Base-by-base conservation (phyloP, 192 early-diverging fungal genomes). In the Dimargaris cristalligena region DNA sequence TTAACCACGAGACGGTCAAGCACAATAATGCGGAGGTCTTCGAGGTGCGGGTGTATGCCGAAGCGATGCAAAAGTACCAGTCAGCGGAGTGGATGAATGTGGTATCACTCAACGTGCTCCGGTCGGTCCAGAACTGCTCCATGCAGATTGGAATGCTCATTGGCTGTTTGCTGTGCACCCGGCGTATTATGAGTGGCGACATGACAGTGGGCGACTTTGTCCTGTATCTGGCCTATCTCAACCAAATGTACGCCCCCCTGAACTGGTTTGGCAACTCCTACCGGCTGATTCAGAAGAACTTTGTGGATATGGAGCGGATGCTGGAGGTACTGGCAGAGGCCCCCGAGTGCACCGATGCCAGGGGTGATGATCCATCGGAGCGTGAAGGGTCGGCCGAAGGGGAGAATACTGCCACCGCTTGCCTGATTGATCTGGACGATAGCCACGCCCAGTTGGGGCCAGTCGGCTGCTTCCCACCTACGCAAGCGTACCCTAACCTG, bases 1-100 rank as follows among this genome's bases (percentile, higher is more conserved):
- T 95, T 48, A 99, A 99, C 71, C 94, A 94, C 78, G 95, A 99
- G 69, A 99, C 95, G 1, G 95, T 99, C 66, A 99, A 99, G 70
- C 96, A 97, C 67, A 96, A 93, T 73, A 84, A 84, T 62, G 87
- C 85, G 44, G 94, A 96, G 71, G 59, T 71, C 18, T 96, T 84
- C 71, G 95, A 99, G 68, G 71, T 87, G 31, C 62, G 76, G 20
- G 76, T 87, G 44, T 99, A 90, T 66, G 67, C 78, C 18, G 71
- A 86, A 30, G 84, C 90, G 0, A 81, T 99, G 47, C 65, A 69
- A 6, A 77, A 77, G 34, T 93, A 81, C 62, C 89, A 94, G 74
- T 68, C 64, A 1, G 92, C 90, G 32, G 91, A 94, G 60, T 94
- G 82, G 77, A 82, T 87, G 66, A 82, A 75, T 52, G 79, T 74